Evolutionary conservation across 345 rosid genomes (phyloP), one percentile per base, ranked within the genome.

Genomic region (Syzygium aqueum): DNA sequence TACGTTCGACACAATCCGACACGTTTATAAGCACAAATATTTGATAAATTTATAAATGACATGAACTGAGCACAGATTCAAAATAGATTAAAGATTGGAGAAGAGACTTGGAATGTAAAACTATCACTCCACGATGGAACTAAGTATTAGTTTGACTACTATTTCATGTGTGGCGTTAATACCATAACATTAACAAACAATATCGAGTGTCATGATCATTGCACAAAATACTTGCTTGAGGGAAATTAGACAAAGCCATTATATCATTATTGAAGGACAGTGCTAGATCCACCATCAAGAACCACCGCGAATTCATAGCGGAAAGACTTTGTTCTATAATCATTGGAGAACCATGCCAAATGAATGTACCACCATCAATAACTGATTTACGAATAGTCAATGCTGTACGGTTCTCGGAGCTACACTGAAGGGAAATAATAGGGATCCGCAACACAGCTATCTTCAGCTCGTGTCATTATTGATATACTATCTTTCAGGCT

Each of bases 381-480:
- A 73, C 25, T 19, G 25, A 73, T 73, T 73, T 73, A 73, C 0
- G 49, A 37, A 37, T 49, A 37, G 27, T 14, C 43, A 33, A 37
- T 54, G 59, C 49, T 19, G 49, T 6, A 11, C 3, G 2, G 82
- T 73, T 73, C 21, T 73, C 23, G 7, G 14, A 40, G 82, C 37
- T 73, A 73, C 82, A 37, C 65, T 73, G 3, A 73, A 73, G 49
- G 80, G 49, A 73, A 73, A 73, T 73, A 73, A 59, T 40, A 21
- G 23, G 21, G 65, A 56, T 85, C 82, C 14, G 90, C 93, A 87
- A 89, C 94, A 89, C 50, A 89, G 90, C 95, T 91, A 91, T 92
- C 95, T 90, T 93, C 95, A 91, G 93, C 93, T 84, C 49, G 43
- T 84, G 89, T 90, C 84, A 87, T 83, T 77, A 77, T 85, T 88